Evolutionary conservation across 352 stramenopile genomes (phyloP).

Genomic region (Pythium coloratum): DNA sequence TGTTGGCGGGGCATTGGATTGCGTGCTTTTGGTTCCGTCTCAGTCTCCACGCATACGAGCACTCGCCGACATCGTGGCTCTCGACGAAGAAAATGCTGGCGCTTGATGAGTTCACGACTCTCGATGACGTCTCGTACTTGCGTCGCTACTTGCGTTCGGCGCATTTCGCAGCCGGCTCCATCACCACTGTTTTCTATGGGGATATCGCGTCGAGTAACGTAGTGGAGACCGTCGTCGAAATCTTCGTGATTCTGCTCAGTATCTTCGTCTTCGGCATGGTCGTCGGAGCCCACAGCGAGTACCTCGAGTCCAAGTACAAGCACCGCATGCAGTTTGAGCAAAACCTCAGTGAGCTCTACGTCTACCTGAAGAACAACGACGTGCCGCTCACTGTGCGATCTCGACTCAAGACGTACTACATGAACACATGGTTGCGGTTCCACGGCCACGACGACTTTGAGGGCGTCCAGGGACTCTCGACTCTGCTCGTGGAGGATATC

Average conservation of each 20-base stretch:
- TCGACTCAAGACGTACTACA: slow-evolving; percentile 62
- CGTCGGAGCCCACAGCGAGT: slow-evolving; percentile 56
- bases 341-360: slow-evolving; percentile 60
- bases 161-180: slow-evolving; percentile 63
- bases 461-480: slow-evolving; percentile 55
- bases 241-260: slow-evolving; percentile 57
- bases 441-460: slow-evolving; percentile 62
- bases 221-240: slow-evolving; percentile 54
- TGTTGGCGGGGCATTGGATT: slow-evolving; percentile 70
- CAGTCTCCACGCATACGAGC: slow-evolving; percentile 42
- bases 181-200: slow-evolving; percentile 70
- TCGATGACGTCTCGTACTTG: slow-evolving; percentile 41
- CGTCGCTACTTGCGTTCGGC: slow-evolving; percentile 56
- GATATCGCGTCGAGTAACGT: slow-evolving; percentile 69
- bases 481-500: slow-evolving; percentile 65
- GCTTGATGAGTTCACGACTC: slow-evolving; percentile 39
- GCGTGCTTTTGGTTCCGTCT: slow-evolving; percentile 62
- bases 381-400: slow-evolving; percentile 50
- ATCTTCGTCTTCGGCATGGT: slow-evolving; percentile 77
- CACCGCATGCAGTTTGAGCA: slow-evolving; percentile 72
- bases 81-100: slow-evolving; percentile 54
- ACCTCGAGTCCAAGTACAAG: slow-evolving; percentile 66
- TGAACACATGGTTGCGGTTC: slow-evolving; percentile 68
- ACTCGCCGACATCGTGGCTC: slow-evolving; percentile 61
- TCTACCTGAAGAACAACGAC: slow-evolving; percentile 60